Evolutionary conservation across 805 yeast genomes (phyloP).

Genomic region (Cyberlindnera nakhonratchasimensis): DNA sequence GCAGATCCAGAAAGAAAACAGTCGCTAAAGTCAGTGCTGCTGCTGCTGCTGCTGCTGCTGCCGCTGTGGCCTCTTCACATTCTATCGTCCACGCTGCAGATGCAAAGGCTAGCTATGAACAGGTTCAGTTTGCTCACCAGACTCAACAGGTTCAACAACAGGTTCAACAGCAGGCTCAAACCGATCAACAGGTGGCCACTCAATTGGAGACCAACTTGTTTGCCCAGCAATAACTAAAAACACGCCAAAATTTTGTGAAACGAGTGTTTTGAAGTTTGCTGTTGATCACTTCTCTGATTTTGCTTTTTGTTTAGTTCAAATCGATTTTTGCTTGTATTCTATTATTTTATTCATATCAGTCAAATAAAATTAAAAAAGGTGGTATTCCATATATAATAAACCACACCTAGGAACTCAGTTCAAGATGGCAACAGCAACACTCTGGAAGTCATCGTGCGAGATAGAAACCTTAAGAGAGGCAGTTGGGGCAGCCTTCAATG

Average conservation of each 20-base stretch:
- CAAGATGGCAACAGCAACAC: conserved; percentile 90
- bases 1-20: conserved; percentile 53
- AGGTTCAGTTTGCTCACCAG: conserved; percentile 14
- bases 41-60: conserved; percentile 12
- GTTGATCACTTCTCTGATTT: no score
- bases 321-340: neutral
- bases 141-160: conserved; percentile 7
- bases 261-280: no score
- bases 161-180: conserved; percentile 8
- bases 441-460: conserved; percentile 95
- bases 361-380: neutral
- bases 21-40: conserved; percentile 14
- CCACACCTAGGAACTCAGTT: conserved; percentile 14
- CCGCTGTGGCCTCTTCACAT: conserved; percentile 2
- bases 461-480: conserved; percentile 84
- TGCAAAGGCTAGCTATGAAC: conserved; percentile 4
- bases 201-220: conserved; percentile 22
- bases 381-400: neutral
- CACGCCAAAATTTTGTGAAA: no score
- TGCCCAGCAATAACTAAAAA: conserved; percentile 19
- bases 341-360: neutral
- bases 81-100: neutral
- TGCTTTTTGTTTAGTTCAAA: neutral
- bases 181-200: conserved; percentile 18
- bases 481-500: conserved; percentile 65